phyloP scores from a whole-genome alignment of 306 rosid species.

The Lathyrus aphaca region DNA sequence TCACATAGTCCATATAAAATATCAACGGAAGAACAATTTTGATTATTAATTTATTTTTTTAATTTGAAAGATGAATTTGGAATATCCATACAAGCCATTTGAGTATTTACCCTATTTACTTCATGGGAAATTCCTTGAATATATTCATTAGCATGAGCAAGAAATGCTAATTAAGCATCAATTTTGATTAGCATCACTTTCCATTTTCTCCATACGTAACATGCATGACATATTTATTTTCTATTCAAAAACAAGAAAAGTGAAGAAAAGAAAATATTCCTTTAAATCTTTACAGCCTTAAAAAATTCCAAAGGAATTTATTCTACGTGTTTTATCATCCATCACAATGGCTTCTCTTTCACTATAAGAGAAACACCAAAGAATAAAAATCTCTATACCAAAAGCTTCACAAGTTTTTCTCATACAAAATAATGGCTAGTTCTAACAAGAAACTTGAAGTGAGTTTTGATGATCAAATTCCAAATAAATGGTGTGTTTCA shows the following conservation, averaged over 20 bases:
- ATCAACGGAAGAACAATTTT: too few relatives aligned
- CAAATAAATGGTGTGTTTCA: conserved; percentile 78
- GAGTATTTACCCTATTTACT: too few relatives aligned
- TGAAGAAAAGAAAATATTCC: conserved; percentile 64
- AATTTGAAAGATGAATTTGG: too few relatives aligned
- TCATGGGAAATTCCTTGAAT: conserved; percentile 2
- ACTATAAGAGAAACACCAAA: conserved; percentile 56
- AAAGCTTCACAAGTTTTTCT: conserved; percentile 33
- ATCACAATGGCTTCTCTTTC: conserved; percentile 43
- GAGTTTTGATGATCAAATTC: conserved; percentile 62
- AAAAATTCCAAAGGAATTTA: conserved; percentile 73
- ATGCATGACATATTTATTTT: conserved; percentile 45
- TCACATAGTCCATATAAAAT: too few relatives aligned
- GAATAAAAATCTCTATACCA: conserved; percentile 44
- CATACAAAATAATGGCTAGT: conserved; percentile 41
- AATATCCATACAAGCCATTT: too few relatives aligned
- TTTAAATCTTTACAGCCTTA: conserved; percentile 66
- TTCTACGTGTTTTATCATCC: conserved; percentile 51
- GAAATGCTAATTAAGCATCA: conserved; percentile 36
- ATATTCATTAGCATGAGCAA: conserved; percentile 30
- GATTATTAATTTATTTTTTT: too few relatives aligned
- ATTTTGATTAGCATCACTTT: conserved; percentile 34
- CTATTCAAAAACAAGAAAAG: conserved; percentile 41
- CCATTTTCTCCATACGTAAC: conserved; percentile 47
- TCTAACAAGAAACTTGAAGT: conserved; percentile 65